Evolutionary conservation across 2,329 filamentous ascomycete species (phyloP).

Genomic region (Drechslerella coelobrocha): DNA sequence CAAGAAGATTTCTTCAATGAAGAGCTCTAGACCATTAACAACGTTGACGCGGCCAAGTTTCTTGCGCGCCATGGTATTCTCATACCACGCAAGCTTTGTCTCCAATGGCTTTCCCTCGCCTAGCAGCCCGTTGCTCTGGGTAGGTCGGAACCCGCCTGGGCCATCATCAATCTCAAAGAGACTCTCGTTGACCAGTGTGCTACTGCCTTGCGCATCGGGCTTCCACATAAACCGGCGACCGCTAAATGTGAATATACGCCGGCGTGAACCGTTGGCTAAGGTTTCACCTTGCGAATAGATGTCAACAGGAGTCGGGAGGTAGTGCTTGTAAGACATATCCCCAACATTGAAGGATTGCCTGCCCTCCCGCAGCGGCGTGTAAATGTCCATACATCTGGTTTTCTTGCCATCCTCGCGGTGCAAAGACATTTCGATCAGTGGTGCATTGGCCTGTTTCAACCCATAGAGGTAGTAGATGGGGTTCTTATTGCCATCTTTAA

Average conservation of each 20-base stretch:
- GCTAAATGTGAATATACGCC: slow-evolving; percentile 46
- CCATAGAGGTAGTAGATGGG: slow-evolving; percentile 48
- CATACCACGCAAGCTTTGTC: slow-evolving; percentile 46
- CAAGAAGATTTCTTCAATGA: slow-evolving; percentile 44
- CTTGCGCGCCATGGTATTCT: slow-evolving; percentile 45
- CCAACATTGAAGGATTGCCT: slow-evolving; percentile 35
- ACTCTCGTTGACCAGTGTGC: slow-evolving; percentile 32
- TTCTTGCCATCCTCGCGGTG: slow-evolving; percentile 48
- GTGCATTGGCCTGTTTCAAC: slow-evolving; percentile 40
- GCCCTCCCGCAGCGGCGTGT: slow-evolving; percentile 35
- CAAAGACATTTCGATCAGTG: slow-evolving; percentile 44
- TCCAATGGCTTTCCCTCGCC: slow-evolving; percentile 44
- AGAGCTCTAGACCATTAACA: slow-evolving; percentile 33
- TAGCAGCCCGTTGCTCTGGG: slow-evolving; percentile 27
- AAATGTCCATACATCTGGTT: slow-evolving; percentile 46
- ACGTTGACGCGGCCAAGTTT: slow-evolving; percentile 44
- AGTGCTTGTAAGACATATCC: slow-evolving; percentile 47
- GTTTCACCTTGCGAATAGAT: slow-evolving; percentile 42
- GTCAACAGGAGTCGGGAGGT: slow-evolving; percentile 40
- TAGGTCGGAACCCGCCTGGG: slow-evolving; percentile 26
- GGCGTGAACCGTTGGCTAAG: slow-evolving; percentile 29
- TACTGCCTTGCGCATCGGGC: slow-evolving; percentile 33
- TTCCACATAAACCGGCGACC: slow-evolving; percentile 45
- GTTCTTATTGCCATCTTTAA: slow-evolving; percentile 47
- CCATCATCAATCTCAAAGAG: slow-evolving; percentile 47